Evolutionary conservation across 2,329 filamentous ascomycete species (phyloP).

Genomic region (Herpotrichia juniperi): DNA sequence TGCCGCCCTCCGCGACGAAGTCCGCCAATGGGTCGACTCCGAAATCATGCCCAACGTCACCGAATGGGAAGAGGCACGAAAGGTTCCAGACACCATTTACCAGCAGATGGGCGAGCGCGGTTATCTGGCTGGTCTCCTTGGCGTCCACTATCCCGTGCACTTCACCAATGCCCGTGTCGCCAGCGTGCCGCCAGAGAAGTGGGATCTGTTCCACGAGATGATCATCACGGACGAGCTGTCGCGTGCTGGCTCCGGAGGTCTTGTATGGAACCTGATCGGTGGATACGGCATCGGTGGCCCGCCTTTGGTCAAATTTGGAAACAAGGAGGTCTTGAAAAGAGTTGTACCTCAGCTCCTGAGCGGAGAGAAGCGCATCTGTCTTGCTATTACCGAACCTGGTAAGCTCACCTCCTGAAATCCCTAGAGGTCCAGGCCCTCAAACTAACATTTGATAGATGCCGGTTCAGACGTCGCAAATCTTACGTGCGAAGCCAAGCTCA

Average conservation of each 20-base stretch:
- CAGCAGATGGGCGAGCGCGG: constrained; percentile 93
- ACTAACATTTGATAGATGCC: constrained; percentile 67
- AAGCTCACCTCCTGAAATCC: constrained; percentile 13
- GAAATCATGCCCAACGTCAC: constrained; percentile 90
- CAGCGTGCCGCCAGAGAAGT: constrained; percentile 83
- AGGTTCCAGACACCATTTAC: constrained; percentile 87
- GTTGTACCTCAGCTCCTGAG: constrained; percentile 86
- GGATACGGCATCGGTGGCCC: constrained; percentile 97
- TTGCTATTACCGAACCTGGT: constrained; percentile 89
- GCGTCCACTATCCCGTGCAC: constrained; percentile 78
- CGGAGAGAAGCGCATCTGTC: constrained; percentile 95
- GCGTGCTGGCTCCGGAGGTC: constrained; percentile 84
- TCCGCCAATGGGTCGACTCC: constrained; percentile 88
- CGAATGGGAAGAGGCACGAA: constrained; percentile 96
- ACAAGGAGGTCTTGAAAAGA: constrained; percentile 81
- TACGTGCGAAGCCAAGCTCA: constrained; percentile 93
- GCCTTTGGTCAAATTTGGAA: constrained; percentile 89
- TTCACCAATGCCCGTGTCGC: constrained; percentile 74
- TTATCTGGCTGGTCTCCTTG: constrained; percentile 90
- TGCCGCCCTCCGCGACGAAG: constrained; percentile 85
- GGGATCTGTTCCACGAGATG: constrained; percentile 99
- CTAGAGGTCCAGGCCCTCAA: neutral
- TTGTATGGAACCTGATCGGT: constrained; percentile 96
- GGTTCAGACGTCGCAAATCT: constrained; percentile 95
- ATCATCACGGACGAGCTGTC: constrained; percentile 93